phyloP scores from a whole-genome alignment of 2,329 filamentous ascomycete genomes.

The Nemania sp. region DNA sequence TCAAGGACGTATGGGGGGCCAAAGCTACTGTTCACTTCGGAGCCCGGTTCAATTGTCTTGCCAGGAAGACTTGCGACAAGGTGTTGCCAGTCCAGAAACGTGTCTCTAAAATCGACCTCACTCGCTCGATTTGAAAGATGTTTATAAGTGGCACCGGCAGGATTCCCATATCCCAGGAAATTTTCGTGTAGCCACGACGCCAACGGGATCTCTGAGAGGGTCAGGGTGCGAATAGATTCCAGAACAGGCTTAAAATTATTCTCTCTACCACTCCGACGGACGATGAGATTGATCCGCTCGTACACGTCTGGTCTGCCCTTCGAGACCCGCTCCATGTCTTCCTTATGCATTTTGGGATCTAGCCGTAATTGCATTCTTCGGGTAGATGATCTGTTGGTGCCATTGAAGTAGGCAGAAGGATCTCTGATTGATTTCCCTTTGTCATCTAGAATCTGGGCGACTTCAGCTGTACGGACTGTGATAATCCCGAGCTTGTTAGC shows the following conservation, averaged over 20 bases:
- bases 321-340: constrained; percentile 68
- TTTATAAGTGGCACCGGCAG: constrained; percentile 82
- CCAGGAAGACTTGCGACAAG: constrained; percentile 87
- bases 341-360: constrained; percentile 76
- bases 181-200: constrained; percentile 95
- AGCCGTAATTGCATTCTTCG: constrained; percentile 79
- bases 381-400: constrained; percentile 61
- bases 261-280: constrained; percentile 81
- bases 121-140: constrained; percentile 76
- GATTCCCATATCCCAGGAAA: constrained; percentile 96
- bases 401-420: constrained; percentile 62
- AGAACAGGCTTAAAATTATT: constrained; percentile 97
- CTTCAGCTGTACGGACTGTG: constrained; percentile 77
- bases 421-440: constrained; percentile 75
- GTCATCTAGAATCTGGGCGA: constrained; percentile 85
- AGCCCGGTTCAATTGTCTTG: constrained; percentile 78
- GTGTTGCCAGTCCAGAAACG: constrained; percentile 95
- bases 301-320: constrained; percentile 79
- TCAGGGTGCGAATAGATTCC: constrained; percentile 85
- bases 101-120: constrained; percentile 88
- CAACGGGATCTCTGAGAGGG: constrained; percentile 81
- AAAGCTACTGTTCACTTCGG: constrained; percentile 72
- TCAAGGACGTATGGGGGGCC: constrained; percentile 87
- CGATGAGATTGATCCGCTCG: constrained; percentile 79
- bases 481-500: constrained; percentile 68